A percentile compares a stretch with the other conserved stretches of the same genome.
phyloP scores from a whole-genome alignment of 169 alveolate genomes.

The Plasmodium gaboni region DNA sequence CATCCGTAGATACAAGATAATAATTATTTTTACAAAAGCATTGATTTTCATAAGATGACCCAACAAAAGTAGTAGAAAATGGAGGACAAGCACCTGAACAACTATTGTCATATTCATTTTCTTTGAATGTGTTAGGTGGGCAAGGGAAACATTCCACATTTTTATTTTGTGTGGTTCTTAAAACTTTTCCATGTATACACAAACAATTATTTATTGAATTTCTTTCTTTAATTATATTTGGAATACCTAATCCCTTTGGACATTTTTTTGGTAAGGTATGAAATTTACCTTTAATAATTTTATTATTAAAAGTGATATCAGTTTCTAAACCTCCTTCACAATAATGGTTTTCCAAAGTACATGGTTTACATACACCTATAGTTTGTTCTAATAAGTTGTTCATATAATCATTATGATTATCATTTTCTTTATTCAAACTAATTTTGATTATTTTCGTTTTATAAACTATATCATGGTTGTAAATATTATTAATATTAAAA shows the following conservation, averaged over 20 bases:
- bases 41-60: conserved; percentile 81
- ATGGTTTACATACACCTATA: conserved; percentile 68
- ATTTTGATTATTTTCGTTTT: conserved; percentile 38
- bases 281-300: conserved; percentile 16
- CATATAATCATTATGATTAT: not conserved
- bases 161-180: conserved; percentile 56
- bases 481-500: conserved; percentile 13
- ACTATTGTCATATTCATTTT: conserved; percentile 76
- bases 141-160: conserved; percentile 62
- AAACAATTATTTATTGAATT: conserved; percentile 60
- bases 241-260: conserved; percentile 59
- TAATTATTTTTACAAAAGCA: conserved; percentile 85
- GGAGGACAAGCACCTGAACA: conserved; percentile 84
- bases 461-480: conserved; percentile 52
- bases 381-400: conserved; percentile 42
- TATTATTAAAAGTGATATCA: conserved; percentile 16
- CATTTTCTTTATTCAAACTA: conserved; percentile 30
- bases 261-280: conserved; percentile 75
- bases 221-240: conserved; percentile 50
- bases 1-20: conserved; percentile 46
- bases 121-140: conserved; percentile 83
- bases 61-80: conserved; percentile 82
- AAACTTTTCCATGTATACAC: conserved; percentile 70
- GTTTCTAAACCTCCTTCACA: conserved; percentile 74
- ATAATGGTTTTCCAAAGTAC: conserved; percentile 61